Evolutionary conservation across 2,329 filamentous ascomycete species (phyloP).

Genomic region (Pezicula radicicola): DNA sequence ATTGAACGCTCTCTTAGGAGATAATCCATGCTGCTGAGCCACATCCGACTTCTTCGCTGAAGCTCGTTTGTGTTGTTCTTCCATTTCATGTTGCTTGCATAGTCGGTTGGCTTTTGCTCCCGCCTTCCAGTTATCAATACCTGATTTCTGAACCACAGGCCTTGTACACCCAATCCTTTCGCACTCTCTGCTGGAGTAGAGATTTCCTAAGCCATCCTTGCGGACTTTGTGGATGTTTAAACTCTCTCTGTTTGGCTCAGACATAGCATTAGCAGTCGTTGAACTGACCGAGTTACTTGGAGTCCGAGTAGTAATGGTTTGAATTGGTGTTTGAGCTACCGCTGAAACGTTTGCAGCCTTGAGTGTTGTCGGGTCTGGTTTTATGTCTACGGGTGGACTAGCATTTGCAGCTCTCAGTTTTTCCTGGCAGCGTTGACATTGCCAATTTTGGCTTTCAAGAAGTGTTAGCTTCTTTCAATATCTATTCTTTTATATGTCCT

Average conservation of each 20-base stretch:
- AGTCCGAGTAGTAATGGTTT: no score
- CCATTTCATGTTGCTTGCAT: constrained; percentile 1
- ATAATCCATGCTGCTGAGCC: neutral
- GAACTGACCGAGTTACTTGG: no score
- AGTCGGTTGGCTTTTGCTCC: neutral
- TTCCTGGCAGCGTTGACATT: neutral
- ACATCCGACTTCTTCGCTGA: neutral
- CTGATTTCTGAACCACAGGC: neutral
- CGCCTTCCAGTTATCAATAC: neutral
- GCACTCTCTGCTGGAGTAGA: neutral
- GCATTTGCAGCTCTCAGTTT: neutral
- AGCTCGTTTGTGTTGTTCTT: constrained; percentile 2
- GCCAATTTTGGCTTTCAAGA: neutral
- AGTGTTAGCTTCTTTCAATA: neutral
- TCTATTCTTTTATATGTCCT: neutral
- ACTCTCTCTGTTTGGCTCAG: no score
- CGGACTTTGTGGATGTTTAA: neutral
- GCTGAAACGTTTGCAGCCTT: no score
- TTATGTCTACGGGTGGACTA: neutral
- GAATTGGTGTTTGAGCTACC: no score
- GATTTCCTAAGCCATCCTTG: no score
- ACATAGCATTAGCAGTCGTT: no score
- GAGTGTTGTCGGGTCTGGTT: no score
- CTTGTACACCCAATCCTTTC: neutral
- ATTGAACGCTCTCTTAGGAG: constrained; percentile 4